Conservation (phyloP, 2,329 filamentous ascomycete species). For the Ophiosphaerella narmari region DNA sequence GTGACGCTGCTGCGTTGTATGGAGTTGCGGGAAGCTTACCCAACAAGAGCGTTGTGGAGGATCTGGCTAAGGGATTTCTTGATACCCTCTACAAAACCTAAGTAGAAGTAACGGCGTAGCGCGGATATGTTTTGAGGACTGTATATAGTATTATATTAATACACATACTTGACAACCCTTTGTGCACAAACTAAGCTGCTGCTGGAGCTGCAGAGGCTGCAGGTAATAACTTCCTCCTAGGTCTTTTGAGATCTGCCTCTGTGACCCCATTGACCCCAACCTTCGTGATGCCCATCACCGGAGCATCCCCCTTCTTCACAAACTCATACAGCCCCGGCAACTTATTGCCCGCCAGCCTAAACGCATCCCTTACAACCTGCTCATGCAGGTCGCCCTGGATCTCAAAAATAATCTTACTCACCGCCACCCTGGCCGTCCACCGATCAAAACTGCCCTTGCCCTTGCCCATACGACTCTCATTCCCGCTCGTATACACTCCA, state of each 20-base stretch:
- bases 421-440: slow-evolving; percentile 87
- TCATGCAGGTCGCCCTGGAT: slow-evolving; percentile 91
- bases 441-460: slow-evolving; percentile 97
- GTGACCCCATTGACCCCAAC: slow-evolving; percentile 75
- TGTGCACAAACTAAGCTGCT: not conserved
- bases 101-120: not conserved
- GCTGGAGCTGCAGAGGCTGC: slow-evolving; percentile 28
- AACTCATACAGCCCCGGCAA: slow-evolving; percentile 92
- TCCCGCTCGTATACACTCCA: slow-evolving; percentile 92
- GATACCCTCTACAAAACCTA: slow-evolving; percentile 90
- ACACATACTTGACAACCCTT: not conserved
- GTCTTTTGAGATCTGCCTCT: slow-evolving; percentile 79
- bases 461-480: slow-evolving; percentile 98
- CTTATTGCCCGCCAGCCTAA: slow-evolving; percentile 92
- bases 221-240: slow-evolving; percentile 72
- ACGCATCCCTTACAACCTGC: slow-evolving; percentile 90
- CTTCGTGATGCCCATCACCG: slow-evolving; percentile 92
- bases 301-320: slow-evolving; percentile 86
- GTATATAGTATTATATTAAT: not conserved
- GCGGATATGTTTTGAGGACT: not conserved
- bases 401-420: slow-evolving; percentile 92
- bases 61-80: slow-evolving; percentile 87
- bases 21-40: slow-evolving; percentile 93
- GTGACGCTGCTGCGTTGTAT: slow-evolving; percentile 86
- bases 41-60: slow-evolving; percentile 92